Percentiles rank a stretch among this genome's conserved stretches.
These are phyloP conservation scores for Bipolaris oryzae DNA, from an alignment of 2,329 filamentous ascomycete species.

Conservation along the genomic window DNA sequence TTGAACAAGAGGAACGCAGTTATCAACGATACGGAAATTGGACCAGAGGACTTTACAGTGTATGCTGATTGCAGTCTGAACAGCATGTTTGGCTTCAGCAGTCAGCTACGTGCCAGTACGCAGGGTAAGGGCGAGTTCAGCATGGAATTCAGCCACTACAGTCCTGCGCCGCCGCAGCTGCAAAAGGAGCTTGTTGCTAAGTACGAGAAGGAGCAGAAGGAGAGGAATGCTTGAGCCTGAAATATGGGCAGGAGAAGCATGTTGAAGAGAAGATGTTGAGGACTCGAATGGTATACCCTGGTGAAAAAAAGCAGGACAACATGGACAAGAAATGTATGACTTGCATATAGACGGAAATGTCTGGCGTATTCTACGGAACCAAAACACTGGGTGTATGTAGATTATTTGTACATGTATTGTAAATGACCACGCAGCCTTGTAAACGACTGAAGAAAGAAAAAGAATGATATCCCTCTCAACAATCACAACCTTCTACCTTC, in stretches of 20 bases:
- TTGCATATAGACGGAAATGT: slow-evolving; percentile 29
- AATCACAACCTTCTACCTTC: not conserved
- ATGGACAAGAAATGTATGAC: slow-evolving; percentile 4
- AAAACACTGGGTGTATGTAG: slow-evolving; percentile 14
- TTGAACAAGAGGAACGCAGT: slow-evolving; percentile 96
- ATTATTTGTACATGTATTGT: slow-evolving; percentile 27
- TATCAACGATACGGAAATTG: slow-evolving; percentile 94
- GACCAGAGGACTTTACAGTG: slow-evolving; percentile 90
- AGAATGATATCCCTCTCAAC: slow-evolving; percentile 23
- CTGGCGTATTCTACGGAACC: slow-evolving; percentile 18
- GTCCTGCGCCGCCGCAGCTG: slow-evolving; percentile 81
- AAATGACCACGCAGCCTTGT: slow-evolving; percentile 5
- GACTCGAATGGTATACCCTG: not conserved
- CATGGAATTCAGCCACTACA: slow-evolving; percentile 99
- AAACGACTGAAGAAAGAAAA: slow-evolving; percentile 4
- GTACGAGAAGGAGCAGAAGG: slow-evolving; percentile 69
- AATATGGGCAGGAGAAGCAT: slow-evolving; percentile 23
- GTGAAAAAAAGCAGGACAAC: not conserved
- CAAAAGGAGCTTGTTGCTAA: slow-evolving; percentile 78
- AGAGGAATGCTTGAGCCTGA: slow-evolving; percentile 64
- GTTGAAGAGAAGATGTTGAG: not conserved
- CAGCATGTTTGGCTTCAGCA: slow-evolving; percentile 97
- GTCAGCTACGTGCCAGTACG: slow-evolving; percentile 86
- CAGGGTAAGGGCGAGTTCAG: slow-evolving; percentile 98
- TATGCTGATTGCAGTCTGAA: slow-evolving; percentile 92